phyloP scores from a whole-genome alignment of 768 basidiomycete genomes.

The Leccinum subtestaceum region DNA sequence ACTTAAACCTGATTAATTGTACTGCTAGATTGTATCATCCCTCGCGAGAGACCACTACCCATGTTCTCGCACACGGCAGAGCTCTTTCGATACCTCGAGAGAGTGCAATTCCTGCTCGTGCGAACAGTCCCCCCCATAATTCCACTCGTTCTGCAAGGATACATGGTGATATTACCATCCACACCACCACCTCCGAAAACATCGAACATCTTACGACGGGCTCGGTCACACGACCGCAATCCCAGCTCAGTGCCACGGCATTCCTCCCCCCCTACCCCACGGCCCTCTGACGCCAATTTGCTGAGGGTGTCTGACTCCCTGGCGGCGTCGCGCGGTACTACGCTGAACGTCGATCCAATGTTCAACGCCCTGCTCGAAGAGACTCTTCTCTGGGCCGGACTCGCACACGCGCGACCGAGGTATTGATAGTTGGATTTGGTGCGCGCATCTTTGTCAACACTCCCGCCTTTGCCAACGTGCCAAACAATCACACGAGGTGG shows the following conservation, averaged over 20 bases:
- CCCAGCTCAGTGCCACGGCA: slow-evolving; percentile 11
- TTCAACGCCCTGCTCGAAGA: slow-evolving; percentile 62
- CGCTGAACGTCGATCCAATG: slow-evolving; percentile 26
- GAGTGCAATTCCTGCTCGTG: neutral
- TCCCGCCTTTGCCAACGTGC: slow-evolving; percentile 10
- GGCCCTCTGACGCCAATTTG: no score
- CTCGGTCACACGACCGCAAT: slow-evolving; percentile 16
- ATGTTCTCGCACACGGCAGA: slow-evolving; percentile 68
- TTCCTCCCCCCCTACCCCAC: slow-evolving; percentile 17
- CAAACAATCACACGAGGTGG: neutral
- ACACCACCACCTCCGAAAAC: neutral
- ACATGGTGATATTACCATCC: no score
- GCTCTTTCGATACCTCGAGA: slow-evolving; percentile 17
- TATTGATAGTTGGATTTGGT: slow-evolving; percentile 62
- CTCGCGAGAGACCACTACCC: slow-evolving; percentile 71
- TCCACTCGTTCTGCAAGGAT: no score
- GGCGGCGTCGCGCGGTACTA: slow-evolving; percentile 3
- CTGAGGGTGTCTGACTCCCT: neutral
- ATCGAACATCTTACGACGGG: neutral
- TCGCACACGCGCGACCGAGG: slow-evolving; percentile 53
- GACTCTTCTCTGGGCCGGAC: slow-evolving; percentile 67
- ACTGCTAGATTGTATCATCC: slow-evolving; percentile 52
- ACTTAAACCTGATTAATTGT: neutral
- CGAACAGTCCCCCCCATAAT: neutral
- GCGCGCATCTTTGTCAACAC: slow-evolving; percentile 55